phyloP scores from a whole-genome alignment of 2,329 filamentous ascomycete species.

The Epichloe baconii region DNA sequence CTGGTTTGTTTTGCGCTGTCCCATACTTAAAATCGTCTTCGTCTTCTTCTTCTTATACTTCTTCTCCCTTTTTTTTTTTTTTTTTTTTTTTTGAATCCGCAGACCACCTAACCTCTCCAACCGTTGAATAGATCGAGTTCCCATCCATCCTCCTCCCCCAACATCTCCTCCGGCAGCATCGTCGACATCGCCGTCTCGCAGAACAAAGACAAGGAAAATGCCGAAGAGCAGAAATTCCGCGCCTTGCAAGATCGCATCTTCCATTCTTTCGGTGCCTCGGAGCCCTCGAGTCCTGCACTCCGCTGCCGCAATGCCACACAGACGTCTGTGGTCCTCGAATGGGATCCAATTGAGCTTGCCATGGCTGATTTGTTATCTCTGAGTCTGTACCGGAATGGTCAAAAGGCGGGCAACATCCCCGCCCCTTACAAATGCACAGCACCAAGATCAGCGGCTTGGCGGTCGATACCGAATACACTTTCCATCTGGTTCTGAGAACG shows the following conservation, averaged over 20 bases:
- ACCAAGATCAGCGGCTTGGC: constrained; percentile 95
- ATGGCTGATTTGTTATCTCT: constrained; percentile 85
- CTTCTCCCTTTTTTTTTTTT: no score
- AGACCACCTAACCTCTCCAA: background rate
- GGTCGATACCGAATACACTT: constrained; percentile 92
- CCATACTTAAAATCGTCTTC: background rate
- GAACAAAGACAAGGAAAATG: constrained; percentile 66
- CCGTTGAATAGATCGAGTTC: constrained; percentile 73
- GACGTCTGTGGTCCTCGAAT: constrained; percentile 95
- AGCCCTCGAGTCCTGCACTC: constrained; percentile 64
- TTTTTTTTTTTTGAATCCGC: background rate
- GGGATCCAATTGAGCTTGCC: constrained; percentile 87
- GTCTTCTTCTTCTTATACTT: no score
- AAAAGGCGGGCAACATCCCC: constrained; percentile 89
- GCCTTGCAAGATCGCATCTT: constrained; percentile 82
- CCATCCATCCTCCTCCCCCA: constrained; percentile 91
- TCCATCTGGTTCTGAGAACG: constrained; percentile 84
- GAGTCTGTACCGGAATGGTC: constrained; percentile 86
- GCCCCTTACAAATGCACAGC: constrained; percentile 73
- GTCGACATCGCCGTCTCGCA: constrained; percentile 93
- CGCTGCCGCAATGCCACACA: constrained; percentile 95
- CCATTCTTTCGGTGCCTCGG: constrained; percentile 67
- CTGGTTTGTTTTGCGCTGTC: constrained; percentile 43
- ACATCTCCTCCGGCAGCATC: constrained; percentile 92
- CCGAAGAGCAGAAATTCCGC: constrained; percentile 64